phyloP scores from a whole-genome alignment of 2,329 filamentous ascomycete species.

The Tolypocladium endophyticum region DNA sequence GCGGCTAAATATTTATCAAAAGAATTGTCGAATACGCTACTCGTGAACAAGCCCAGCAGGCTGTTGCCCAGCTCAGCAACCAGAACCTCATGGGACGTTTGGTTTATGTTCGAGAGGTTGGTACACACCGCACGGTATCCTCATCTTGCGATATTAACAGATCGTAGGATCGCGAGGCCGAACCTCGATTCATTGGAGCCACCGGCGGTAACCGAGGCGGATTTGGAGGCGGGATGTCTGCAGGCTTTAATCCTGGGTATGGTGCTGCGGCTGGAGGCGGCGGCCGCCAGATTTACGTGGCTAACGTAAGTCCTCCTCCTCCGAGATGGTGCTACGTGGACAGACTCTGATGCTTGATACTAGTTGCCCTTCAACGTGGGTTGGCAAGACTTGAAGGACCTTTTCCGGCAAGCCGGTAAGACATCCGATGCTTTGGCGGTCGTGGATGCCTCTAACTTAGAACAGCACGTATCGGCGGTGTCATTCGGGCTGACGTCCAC shows the following conservation, averaged over 20 bases:
- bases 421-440: conserved; percentile 11
- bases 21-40: conserved; percentile 99
- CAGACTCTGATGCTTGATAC: conserved; percentile 6
- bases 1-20: neutral
- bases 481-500: conserved; percentile 94
- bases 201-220: conserved; percentile 53
- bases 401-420: conserved; percentile 96
- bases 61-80: conserved; percentile 96
- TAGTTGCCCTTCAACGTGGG: conserved; percentile 95
- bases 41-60: conserved; percentile 96
- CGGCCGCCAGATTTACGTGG: conserved; percentile 89
- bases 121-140: conserved; percentile 14
- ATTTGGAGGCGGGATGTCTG: conserved; percentile 42
- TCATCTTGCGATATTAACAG: neutral
- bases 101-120: conserved; percentile 95
- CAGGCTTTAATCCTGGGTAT: conserved; percentile 48
- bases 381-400: conserved; percentile 98
- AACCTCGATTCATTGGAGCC: conserved; percentile 86
- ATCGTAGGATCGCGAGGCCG: conserved; percentile 83
- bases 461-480: conserved; percentile 53
- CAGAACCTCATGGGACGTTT: conserved; percentile 97
- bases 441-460: neutral
- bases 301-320: conserved; percentile 74
- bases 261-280: conserved; percentile 35
- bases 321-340: neutral